Base-by-base conservation (phyloP, 176 grass and related monocot genomes). In the Typha latifolia region DNA sequence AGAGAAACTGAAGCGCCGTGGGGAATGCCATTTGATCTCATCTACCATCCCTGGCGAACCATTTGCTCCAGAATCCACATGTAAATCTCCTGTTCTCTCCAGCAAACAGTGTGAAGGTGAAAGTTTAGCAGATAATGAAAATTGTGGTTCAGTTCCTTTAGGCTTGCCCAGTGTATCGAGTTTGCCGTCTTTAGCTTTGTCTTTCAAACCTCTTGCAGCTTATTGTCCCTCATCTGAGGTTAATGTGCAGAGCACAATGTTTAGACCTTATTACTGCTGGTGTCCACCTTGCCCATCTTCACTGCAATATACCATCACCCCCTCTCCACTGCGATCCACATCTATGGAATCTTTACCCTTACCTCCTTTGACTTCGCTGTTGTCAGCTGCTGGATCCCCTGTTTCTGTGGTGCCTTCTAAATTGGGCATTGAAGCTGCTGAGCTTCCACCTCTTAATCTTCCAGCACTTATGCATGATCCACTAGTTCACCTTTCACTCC, bases 261-360 rank as follows among this genome's bases (percentile, higher is more conserved):
- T 93, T 62, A 90, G 87, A 74, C 89, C 94, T 62, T 91, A 90
- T 68, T 97, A 97, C 37, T 97, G 94, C 78, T 93, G 85, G 94
- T 97, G 94, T 55, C 94, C 85, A n/a, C 86, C 90, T 20, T 74
- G 81, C 55, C 88, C 82, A 61, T 87, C 91, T 31, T 82, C 80
- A 37, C 65, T 96, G 47, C 81, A 88, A 62, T 89, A 85, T 49
- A 66, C 53, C 27, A 70, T 89, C 21, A 71, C 56, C 14, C 76
- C 87, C 12, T 59, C 79, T 20, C 72, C 80, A 51, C 70, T 78
- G 56, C 76, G 70, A 22, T 63, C 67, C 63, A 62, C 66, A 71
- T 69, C 82, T 75, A 31, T 77, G 62, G 85, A 84, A 69, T 68
- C 66, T 0, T 48, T 84, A 49, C 65, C 77, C 13, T 63, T 79